Percentiles rank a stretch among this genome's conserved stretches.
Evolutionary conservation across 1,139 yeast species (phyloP).

Genomic region (Candida anutae): DNA sequence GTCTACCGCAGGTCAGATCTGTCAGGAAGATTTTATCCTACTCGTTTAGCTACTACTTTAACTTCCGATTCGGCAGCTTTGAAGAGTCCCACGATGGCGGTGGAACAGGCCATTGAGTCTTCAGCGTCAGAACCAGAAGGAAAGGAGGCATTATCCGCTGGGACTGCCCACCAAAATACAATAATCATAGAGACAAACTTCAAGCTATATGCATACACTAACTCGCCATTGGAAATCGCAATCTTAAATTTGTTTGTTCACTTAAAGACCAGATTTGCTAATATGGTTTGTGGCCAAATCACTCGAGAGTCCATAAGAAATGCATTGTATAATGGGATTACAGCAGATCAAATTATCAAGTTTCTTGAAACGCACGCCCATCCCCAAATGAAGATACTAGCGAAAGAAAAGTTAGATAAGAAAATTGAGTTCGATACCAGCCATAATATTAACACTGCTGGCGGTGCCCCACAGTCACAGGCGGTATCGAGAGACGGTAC

Average conservation of each 20-base stretch:
- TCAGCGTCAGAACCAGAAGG: slow-evolving; percentile 11
- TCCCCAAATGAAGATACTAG: slow-evolving; percentile 74
- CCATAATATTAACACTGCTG: slow-evolving; percentile 45
- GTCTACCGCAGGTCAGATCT: slow-evolving; percentile 67
- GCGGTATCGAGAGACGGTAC: slow-evolving; percentile 14
- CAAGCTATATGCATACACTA: slow-evolving; percentile 87
- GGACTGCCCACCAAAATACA: slow-evolving; percentile 43
- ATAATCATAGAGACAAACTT: slow-evolving; percentile 90
- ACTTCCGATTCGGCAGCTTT: slow-evolving; percentile 76
- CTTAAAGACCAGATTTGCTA: slow-evolving; percentile 74
- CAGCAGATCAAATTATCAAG: slow-evolving; percentile 89
- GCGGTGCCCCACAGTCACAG: slow-evolving; percentile 33
- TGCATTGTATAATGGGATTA: slow-evolving; percentile 82
- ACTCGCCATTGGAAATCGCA: slow-evolving; percentile 92
- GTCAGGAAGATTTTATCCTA: slow-evolving; percentile 73
- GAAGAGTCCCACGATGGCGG: slow-evolving; percentile 62
- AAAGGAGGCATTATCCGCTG: slow-evolving; percentile 11
- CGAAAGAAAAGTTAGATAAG: slow-evolving; percentile 60
- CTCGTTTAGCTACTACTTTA: slow-evolving; percentile 81
- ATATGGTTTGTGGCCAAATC: slow-evolving; percentile 88
- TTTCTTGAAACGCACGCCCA: slow-evolving; percentile 91
- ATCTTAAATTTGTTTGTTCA: slow-evolving; percentile 83
- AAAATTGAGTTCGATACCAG: slow-evolving; percentile 60
- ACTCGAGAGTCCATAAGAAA: slow-evolving; percentile 86
- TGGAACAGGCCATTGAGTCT: slow-evolving; percentile 50